phyloP scores from a whole-genome alignment of 345 rosid species.

The Punica granatum region DNA sequence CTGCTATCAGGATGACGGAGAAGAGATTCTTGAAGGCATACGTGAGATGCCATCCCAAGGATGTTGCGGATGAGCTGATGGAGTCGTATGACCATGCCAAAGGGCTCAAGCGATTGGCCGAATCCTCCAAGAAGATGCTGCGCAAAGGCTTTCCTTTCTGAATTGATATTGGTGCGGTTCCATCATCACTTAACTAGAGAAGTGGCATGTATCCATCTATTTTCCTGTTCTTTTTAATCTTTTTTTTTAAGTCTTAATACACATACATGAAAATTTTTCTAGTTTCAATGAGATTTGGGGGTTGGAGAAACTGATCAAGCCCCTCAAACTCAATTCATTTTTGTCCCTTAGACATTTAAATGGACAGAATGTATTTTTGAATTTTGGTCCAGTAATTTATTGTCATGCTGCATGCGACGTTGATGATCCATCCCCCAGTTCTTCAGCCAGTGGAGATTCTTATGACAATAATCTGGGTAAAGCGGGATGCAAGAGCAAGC shows the following conservation, averaged over 20 bases:
- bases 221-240: too few species aligned
- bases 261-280: too few species aligned
- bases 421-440: not conserved
- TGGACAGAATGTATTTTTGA: too few species aligned
- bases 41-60: constrained; percentile 48
- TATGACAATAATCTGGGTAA: not conserved
- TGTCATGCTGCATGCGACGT: not conserved
- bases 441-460: not conserved
- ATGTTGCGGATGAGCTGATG: constrained; percentile 48
- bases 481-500: constrained; percentile 14
- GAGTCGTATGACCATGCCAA: constrained; percentile 39
- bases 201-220: too few species aligned
- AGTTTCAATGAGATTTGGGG: too few species aligned
- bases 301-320: too few species aligned
- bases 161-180: too few species aligned
- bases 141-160: constrained; percentile 66
- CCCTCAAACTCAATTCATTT: too few species aligned
- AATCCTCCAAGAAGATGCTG: constrained; percentile 34
- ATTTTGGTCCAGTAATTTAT: too few species aligned
- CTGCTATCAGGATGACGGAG: constrained; percentile 67
- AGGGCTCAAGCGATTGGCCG: constrained; percentile 56
- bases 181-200: too few species aligned
- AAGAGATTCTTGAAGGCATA: constrained; percentile 46
- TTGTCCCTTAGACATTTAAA: too few species aligned
- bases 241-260: too few species aligned